Base-by-base conservation (phyloP, 2,329 filamentous ascomycete species). In the Trichoderma breve region DNA sequence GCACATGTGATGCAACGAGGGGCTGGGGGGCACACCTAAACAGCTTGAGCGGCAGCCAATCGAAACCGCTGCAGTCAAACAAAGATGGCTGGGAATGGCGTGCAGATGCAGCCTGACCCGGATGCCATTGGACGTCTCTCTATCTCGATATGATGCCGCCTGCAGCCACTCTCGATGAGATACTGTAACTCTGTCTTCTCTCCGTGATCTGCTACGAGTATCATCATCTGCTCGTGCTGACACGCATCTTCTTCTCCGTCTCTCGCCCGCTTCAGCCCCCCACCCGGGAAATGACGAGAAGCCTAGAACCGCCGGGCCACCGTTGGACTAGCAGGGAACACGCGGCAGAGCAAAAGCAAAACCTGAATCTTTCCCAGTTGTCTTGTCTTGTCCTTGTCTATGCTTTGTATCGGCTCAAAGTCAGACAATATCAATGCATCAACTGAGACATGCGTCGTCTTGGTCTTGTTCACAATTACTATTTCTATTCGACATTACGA, bases 281-380 rank as follows among this genome's bases (percentile, higher is more conserved):
- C 67, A 70, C 57, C 9, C 43, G 55, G 67, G 57, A 70, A 70
- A 61, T 70, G 67, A 70, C 14, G 24, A 51, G 43, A 43, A 43
- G 39, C 55, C 66, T 43, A 43, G 51, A 28, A 69, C 53, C 53
- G 36, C 43, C 36, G 26, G 24, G 11, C 26, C 55, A 62, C 67
- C 57, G 67, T 62, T 43, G 14, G 21, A 32, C 67, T 70, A 70
- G 57, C 47, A 30, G 47, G 67, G 26, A 67, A 67, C 28, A 43
- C 36, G 26, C 53, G 36, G 66, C 53, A 60, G 55, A 51, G n/a
- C 26, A 58, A 68, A 57, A 55, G n/a, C 26, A 58, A 68, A 57
- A 55, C 9, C 30, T 51, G 43, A 51, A 51, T n/a, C 43, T 51
- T n/a, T 43, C 15, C 39, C 39, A 43, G 39, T 43, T 43, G 39